These are phyloP conservation scores for Lentinula sp. DNA, from an alignment of 768 basidiomycete species.

Conservation along the genomic window DNA sequence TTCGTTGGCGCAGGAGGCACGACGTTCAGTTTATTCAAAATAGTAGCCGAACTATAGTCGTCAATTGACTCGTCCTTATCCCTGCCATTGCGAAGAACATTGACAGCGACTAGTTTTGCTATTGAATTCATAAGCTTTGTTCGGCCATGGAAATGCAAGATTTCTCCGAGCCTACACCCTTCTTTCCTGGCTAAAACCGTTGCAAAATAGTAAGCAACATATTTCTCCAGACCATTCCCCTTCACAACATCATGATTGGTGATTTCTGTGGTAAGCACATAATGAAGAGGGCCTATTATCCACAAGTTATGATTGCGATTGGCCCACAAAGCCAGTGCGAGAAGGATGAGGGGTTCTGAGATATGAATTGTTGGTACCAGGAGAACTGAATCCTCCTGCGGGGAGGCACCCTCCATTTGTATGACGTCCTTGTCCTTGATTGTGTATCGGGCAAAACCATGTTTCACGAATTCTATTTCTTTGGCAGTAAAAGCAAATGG, in stretches of 20 bases:
- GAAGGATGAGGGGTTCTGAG: constrained; percentile 39
- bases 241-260: constrained; percentile 17
- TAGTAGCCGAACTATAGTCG: neutral
- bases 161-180: neutral
- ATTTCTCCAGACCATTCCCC: constrained; percentile 42
- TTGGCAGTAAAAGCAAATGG: constrained; percentile 31
- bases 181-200: neutral
- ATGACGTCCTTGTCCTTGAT: too few relatives aligned
- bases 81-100: neutral
- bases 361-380: constrained; percentile 14
- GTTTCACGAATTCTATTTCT: constrained; percentile 27
- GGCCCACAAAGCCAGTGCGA: constrained; percentile 36
- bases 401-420: too few relatives aligned
- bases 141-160: neutral
- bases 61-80: neutral
- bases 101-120: constrained; percentile 3
- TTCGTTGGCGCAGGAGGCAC: constrained; percentile 9
- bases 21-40: constrained; percentile 25
- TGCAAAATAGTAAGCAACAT: constrained; percentile 26
- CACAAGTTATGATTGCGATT: constrained; percentile 25
- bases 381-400: too few relatives aligned
- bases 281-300: constrained; percentile 26
- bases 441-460: constrained; percentile 38
- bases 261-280: constrained; percentile 17
- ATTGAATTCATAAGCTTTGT: neutral